Evolutionary conservation across 2,329 filamentous ascomycete genomes (phyloP), one percentile per base, ranked within the genome.

Genomic region (Biscogniauxia sp.): DNA sequence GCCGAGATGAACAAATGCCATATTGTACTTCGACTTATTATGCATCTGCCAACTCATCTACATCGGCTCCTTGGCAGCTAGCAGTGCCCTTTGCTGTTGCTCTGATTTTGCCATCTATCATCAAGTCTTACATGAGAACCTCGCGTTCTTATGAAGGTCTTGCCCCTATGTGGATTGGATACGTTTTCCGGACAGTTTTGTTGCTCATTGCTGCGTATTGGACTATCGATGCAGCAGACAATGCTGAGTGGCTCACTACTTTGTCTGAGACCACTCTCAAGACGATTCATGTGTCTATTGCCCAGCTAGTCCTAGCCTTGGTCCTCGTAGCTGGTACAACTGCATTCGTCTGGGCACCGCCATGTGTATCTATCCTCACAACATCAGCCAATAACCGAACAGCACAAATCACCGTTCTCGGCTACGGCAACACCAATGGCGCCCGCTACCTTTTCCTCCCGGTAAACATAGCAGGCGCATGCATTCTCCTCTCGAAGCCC

Each of bases 1-100:
- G 95, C 74, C 89, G 95, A 60, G 95, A 99, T 75, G 95, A 99
- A 78, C 95, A 99, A 78, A 97, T 98, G 92, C 95, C 95, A 0
- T 96, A 90, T 78, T 99, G 95, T 80, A 87, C 86, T 57, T 97
- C 94, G 1, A 97, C 95, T 0, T 99, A 97, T 79, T 99, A 99
- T 73, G 90, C 93, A 4, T 97, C 94, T 0, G 86, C 89, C 9
- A 91, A 89, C 2, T 97, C 94, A 0, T 98, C 95, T 0, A 98
- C 93, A 0, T 97, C 94, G 2, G 91, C 94, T 0, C 84, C 88
- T 1, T 97, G 93, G 92, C 94, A 98, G 75, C 82, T 97, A 19
- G 76, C 82, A 7, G 89, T 98, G 54, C 92, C 94, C 0, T 90
- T 93, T 68, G 70, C 85, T n/a, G 83, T 93, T 9, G 88, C 89